Percentiles rank a stretch among this genome's conserved stretches.
phyloP scores from a whole-genome alignment of 2,329 filamentous ascomycete genomes.

The Xylariaceae sp. region DNA sequence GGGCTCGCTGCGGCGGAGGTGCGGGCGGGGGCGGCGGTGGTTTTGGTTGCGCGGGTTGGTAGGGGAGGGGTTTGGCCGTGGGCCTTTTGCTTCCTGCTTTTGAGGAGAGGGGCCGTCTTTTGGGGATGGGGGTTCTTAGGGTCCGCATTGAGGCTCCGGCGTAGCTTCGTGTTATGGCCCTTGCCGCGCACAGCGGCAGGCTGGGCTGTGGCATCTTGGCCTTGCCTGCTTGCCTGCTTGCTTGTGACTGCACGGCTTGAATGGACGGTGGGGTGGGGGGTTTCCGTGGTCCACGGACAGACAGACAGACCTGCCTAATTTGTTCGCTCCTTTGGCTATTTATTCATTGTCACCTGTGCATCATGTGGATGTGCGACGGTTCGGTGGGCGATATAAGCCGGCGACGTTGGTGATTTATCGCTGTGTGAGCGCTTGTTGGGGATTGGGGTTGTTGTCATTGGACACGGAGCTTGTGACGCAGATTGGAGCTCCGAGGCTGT shows the following conservation, averaged over 20 bases:
- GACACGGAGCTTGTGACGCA: no score
- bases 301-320: no score
- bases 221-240: not conserved
- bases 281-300: no score
- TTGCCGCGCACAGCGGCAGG: conserved; percentile 5
- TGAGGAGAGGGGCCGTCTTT: conserved; percentile 17
- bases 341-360: not conserved
- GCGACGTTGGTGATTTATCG: not conserved
- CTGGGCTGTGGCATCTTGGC: conserved; percentile 9
- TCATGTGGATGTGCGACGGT: not conserved
- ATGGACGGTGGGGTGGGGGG: not conserved
- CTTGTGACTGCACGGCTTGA: not conserved
- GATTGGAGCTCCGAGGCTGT: no score
- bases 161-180: conserved; percentile 5
- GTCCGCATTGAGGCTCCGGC: not conserved
- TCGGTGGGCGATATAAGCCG: not conserved
- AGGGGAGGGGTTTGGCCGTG: conserved; percentile 27
- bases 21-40: not conserved
- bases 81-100: conserved; percentile 11
- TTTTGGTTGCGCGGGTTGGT: conserved; percentile 15
- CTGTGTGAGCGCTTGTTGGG: no score
- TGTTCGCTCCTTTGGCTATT: not conserved
- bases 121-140: not conserved
- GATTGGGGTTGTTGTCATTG: not conserved
- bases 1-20: no score